These are phyloP conservation scores for Candida ponderosae DNA, from an alignment of 805 yeast genomes.

Conservation along the genomic window DNA sequence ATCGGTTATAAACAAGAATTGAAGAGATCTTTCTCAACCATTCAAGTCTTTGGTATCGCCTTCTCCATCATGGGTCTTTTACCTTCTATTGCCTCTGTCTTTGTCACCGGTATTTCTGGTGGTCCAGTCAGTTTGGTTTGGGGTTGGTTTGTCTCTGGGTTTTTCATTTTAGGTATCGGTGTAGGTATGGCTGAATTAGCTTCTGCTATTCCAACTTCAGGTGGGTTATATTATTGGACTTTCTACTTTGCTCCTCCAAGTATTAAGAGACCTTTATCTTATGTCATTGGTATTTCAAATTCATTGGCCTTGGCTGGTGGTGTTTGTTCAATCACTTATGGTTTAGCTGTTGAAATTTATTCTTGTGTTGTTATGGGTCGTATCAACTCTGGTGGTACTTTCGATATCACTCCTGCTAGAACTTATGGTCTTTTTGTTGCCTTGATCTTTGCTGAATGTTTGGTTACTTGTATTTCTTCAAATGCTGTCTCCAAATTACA, in stretches of 20 bases:
- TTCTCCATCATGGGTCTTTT: constrained; percentile 60
- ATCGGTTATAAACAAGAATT: constrained; percentile 66
- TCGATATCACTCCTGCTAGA: constrained; percentile 41
- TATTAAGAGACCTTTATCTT: constrained; percentile 41
- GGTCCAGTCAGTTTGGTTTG: constrained; percentile 56
- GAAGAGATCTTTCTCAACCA: constrained; percentile 44
- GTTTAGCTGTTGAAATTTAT: constrained; percentile 47
- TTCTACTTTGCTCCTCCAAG: constrained; percentile 50
- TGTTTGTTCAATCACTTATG: constrained; percentile 57
- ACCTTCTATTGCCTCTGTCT: constrained; percentile 48
- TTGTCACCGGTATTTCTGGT: constrained; percentile 40
- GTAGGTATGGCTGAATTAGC: constrained; percentile 53
- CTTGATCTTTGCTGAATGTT: constrained; percentile 38
- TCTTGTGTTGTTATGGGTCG: constrained; percentile 37
- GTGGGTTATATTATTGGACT: constrained; percentile 62
- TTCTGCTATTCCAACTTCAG: constrained; percentile 60
- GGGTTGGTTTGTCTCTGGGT: constrained; percentile 60
- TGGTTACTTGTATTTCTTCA: constrained; percentile 46
- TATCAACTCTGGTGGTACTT: constrained; percentile 31
- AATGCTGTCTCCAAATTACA: constrained; percentile 47
- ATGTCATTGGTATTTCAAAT: constrained; percentile 58
- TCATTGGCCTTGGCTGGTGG: constrained; percentile 57
- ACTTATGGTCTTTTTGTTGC: constrained; percentile 58
- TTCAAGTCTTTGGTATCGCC: constrained; percentile 60
- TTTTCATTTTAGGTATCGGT: constrained; percentile 47